A percentile compares a stretch with the other conserved stretches of the same genome.
Conservation (phyloP, 2,329 filamentous ascomycete species). For the Sclerotinia glacialis region DNA sequence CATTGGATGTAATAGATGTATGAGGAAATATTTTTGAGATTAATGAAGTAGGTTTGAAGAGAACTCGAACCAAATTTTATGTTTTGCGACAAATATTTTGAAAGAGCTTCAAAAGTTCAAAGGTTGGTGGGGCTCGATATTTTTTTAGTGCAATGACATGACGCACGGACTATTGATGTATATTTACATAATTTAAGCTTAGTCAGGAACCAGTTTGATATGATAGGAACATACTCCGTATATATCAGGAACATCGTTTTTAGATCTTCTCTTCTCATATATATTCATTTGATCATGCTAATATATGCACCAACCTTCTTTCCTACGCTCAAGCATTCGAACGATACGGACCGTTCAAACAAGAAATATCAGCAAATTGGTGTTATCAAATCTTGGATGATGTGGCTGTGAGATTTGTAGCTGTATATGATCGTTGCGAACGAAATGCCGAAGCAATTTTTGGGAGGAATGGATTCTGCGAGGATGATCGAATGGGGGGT, state of each 20-base stretch:
- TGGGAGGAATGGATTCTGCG: no score
- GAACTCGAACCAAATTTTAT: neutral
- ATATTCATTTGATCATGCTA: no score
- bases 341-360: neutral
- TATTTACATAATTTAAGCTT: neutral
- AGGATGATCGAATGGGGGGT: no score
- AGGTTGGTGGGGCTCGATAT: neutral
- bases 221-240: no score
- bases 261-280: no score
- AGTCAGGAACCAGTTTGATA: neutral
- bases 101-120: conserved; percentile 8
- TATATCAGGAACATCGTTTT: no score
- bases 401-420: no score
- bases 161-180: conserved; percentile 10
- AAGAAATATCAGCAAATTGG: no score
- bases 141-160: neutral
- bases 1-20: neutral
- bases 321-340: conserved; percentile 2
- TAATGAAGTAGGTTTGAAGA: neutral
- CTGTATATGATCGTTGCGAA: no score
- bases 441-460: no score
- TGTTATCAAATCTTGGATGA: no score
- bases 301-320: neutral
- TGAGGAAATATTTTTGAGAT: neutral
- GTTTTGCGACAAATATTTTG: conserved; percentile 11